Evolutionary conservation across 2,329 filamentous ascomycete species (phyloP), one percentile per base, ranked within the genome.

Genomic region (Xenosphaeropsis pyriputrescens): DNA sequence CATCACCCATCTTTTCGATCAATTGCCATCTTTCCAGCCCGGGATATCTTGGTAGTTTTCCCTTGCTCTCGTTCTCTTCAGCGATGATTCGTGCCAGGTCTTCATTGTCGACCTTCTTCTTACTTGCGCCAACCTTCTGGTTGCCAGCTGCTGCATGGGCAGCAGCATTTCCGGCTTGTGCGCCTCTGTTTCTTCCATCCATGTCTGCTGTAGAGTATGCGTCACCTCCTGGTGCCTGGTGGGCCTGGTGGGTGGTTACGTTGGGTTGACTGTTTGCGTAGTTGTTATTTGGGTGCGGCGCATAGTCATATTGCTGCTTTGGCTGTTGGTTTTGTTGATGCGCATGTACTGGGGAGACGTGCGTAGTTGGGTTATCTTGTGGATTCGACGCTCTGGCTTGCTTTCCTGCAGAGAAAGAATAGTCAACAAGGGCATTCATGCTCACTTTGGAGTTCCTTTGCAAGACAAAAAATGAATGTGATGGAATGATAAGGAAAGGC

Each of bases 1-100:
- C 91, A 50, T 96, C 91, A 46, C 91, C 91, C 89, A 98, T 98
- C 71, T 96, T 96, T 62, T 94, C 88, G 37, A 91, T 41, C 26
- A 95, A 65, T 38, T 80, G 75, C 79, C 84, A 98, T 53, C 88
- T 67, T 50, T 93, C 85, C 30, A 93, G 65, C 29, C 85, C 85
- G 1, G 85, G 83, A 52, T 93, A 93, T 49, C 67, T 72, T 31
- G 91, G 89, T 53, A 96, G 79, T 59, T 88, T 93, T 55, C 76
- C 76, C 57, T 78, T 84, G 60, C 67, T 85, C 52, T 84, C 82
- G 42, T 86, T 85, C 65, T 96, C 91, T 56, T 96, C 91, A 40
- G 85, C 85, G 2, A 98, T 77, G 31, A 96, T 78, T 51, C 82
- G 79, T 55, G 86, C 82, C 18, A 95, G 69, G 43, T 89, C 83